These are phyloP conservation scores for Sporothrix curviconia DNA, from an alignment of 2,329 filamentous ascomycete species.

Conservation along the genomic window DNA sequence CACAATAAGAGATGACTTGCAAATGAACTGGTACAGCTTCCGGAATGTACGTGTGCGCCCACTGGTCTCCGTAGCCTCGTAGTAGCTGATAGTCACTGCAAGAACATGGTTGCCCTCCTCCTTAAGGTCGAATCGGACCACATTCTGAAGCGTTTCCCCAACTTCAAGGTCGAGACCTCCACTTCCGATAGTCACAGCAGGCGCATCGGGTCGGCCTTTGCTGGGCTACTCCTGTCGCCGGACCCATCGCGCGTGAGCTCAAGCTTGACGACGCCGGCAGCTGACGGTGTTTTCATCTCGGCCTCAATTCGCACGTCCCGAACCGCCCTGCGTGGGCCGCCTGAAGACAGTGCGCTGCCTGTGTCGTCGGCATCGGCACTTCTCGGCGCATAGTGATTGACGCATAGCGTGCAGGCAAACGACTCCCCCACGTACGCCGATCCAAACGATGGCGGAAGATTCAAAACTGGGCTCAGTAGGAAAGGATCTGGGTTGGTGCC, in stretches of 20 bases:
- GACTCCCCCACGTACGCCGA: constrained; percentile 93
- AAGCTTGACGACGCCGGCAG: constrained; percentile 45
- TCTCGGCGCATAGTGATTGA: constrained; percentile 69
- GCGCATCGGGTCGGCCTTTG: constrained; percentile 9
- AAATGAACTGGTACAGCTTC: constrained; percentile 95
- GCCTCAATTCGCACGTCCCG: constrained; percentile 77
- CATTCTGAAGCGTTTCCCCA: constrained; percentile 68
- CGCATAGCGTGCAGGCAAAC: constrained; percentile 89
- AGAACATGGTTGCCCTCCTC: constrained; percentile 93
- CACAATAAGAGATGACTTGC: constrained; percentile 82
- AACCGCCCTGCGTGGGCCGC: constrained; percentile 43
- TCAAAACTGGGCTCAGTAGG: constrained; percentile 60
- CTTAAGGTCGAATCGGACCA: constrained; percentile 80
- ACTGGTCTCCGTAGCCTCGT: constrained; percentile 68
- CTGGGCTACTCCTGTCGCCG: not conserved
- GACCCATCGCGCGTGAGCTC: constrained; percentile 44
- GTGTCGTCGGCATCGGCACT: constrained; percentile 20
- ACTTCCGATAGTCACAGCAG: constrained; percentile 18
- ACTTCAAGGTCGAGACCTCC: constrained; percentile 45
- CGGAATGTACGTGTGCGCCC: constrained; percentile 77
- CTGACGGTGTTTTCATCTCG: constrained; percentile 88
- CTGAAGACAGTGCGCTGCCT: constrained; percentile 28
- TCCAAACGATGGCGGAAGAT: constrained; percentile 83
- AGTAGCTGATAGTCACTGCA: constrained; percentile 89
- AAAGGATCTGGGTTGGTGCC: constrained; percentile 48